Percentiles rank a stretch among this genome's conserved stretches.
Conservation (phyloP, 2,329 filamentous ascomycete species). For the Ceratocystis diversiconidia region DNA sequence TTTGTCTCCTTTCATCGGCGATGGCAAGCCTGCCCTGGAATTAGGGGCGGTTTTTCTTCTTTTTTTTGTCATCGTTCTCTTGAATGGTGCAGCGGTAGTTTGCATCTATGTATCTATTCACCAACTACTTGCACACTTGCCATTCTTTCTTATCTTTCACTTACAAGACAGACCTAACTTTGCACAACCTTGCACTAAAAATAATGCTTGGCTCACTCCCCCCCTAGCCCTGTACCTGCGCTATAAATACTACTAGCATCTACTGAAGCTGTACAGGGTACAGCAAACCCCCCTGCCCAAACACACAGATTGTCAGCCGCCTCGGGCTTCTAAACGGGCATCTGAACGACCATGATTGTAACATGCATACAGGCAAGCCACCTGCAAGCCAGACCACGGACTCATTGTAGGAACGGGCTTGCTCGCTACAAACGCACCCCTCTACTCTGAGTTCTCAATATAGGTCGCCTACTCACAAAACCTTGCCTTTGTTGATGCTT, state of each 20-base stretch:
- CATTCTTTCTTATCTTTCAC: background rate
- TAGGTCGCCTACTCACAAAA: background rate
- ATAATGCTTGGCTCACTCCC: too few relatives aligned
- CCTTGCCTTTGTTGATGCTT: background rate
- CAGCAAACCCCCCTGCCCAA: background rate
- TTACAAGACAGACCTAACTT: too few relatives aligned
- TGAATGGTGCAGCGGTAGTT: background rate
- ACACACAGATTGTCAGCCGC: background rate
- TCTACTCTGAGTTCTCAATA: background rate
- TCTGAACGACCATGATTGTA: background rate
- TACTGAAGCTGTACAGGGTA: background rate
- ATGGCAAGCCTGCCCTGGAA: background rate
- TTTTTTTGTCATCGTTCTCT: background rate
- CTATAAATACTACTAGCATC: background rate
- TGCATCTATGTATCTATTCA: background rate
- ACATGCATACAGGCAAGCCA: background rate
- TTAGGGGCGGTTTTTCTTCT: background rate
- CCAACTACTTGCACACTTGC: background rate
- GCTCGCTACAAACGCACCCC: background rate
- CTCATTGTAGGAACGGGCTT: background rate
- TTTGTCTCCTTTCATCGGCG: background rate
- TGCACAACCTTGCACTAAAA: too few relatives aligned
- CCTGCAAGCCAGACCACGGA: conserved; percentile 1
- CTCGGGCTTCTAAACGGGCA: background rate
- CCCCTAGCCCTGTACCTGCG: background rate